Evolutionary conservation across 106 monocot species (phyloP), one percentile per base, ranked within the genome.

Genomic region (Dioscorea dumetorum): DNA sequence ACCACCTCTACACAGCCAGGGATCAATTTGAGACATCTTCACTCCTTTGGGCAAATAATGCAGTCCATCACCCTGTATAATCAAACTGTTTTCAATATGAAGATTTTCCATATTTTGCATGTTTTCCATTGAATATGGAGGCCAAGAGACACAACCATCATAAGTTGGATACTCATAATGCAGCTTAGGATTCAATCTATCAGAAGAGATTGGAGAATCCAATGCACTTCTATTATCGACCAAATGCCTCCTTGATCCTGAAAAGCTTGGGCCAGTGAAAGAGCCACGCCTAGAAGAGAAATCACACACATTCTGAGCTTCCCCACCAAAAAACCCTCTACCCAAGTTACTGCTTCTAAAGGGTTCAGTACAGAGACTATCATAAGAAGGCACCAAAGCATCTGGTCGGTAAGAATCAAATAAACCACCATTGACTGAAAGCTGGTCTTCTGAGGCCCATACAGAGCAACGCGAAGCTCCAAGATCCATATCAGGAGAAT

Each of bases 1-100:
- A 56, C 15, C 53, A 5, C 68, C 51, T 59, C 62, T 59, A 16
- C 10, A 22, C 49, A 15, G 12, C 60, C 34, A 24, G 24, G 5
- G 11, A 3, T 52, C 24, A 23, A 23, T 51, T 10, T 63, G 8
- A 8, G 74, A 63, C 5, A n/a, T 12, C 22, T 15, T 74, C 32
- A 34, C 61, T 17, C 61, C 50, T 20, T 57, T 61, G 50, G 60
- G 24, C 22, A 4, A 15, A 16, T 2, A 13, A 19, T 61, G 57
- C 24, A 72, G 58, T 24, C 66, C 72, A 33, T 60, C 80, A 28
- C 66, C 73, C 54, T 83, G 83, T 12, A 80, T 21, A 12, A 76
- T 76, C n/a, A 80, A 61, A 62, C 74, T 77, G 24, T 77, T 67
- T 11, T 77, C 73, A 15, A 58, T 62, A 15, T 14, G 9, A 24